Evolutionary conservation across 2,329 filamentous ascomycete species (phyloP), one percentile per base, ranked within the genome.

Genomic region (Exserohilum rostratum): DNA sequence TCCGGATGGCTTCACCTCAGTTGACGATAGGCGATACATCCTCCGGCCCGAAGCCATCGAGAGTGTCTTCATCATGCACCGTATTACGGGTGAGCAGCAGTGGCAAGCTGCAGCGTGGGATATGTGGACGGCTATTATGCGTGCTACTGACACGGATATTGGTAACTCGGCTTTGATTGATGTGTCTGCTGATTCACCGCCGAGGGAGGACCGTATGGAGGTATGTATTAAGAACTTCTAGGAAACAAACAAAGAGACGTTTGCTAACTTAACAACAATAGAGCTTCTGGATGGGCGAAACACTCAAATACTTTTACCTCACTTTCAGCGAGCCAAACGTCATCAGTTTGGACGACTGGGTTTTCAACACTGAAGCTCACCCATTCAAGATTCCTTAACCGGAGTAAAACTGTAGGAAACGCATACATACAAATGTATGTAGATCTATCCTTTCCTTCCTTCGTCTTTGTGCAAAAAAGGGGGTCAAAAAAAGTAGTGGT

Each of bases 31-130:
- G 9, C 69, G 78, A 6, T 82, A 83, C 50, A 75, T 80, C 22
- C 73, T 83, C 9, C 71, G 80, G 6, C 80, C 84, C 0, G 84
- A 87, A 68, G 83, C 84, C 2, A 84, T 87, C 39, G 84, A 87
- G 66, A 83, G 80, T n/a, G 79, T 86, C 3, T 87, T 86, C 68
- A 76, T 86, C 60, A 73, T 87, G 69, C 85, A 86, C 61, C 80
- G 84, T 17, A 82, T 85, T 39, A 86, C 84, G 0, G 84, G 84
- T 11, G 80, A 85, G 55, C 76, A 76, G 48, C 72, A 65, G 53
- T 74, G 77, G 57, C 74, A 78, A 46, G 78, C 79, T 5, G 73
- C 71, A 0, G 80, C 79, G 2, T 82, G 80, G 80, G 73, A 78
- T 6, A 82, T 82, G 79, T 82, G 79, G 66, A 72, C 70, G n/a